Conservation (phyloP, 176 grass and related monocot species). For the Zoysia japonica region DNA sequence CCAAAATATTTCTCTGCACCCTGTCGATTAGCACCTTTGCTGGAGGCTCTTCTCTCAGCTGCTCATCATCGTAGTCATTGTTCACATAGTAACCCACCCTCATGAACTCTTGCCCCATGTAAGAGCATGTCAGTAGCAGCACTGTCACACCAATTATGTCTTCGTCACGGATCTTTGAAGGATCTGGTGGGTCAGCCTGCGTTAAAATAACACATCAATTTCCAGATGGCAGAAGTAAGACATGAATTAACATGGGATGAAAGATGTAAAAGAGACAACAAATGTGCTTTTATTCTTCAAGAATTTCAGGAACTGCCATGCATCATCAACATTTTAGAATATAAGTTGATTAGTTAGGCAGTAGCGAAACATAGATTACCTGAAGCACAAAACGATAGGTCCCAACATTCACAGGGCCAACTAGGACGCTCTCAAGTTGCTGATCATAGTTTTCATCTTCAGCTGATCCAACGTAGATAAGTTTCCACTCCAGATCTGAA, state of each 20-base stretch:
- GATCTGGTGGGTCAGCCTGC: slow-evolving; percentile 93
- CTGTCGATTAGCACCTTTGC: slow-evolving; percentile 67
- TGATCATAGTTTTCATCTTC: slow-evolving; percentile 99
- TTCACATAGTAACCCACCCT: slow-evolving; percentile 98
- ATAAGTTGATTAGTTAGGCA: slow-evolving; percentile 10
- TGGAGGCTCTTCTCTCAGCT: slow-evolving; percentile 89
- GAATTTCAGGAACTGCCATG: no score
- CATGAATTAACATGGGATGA: neutral
- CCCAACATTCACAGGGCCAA: slow-evolving; percentile 94
- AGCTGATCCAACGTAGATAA: slow-evolving; percentile 94
- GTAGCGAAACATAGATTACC: slow-evolving; percentile 39
- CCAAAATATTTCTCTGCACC: slow-evolving; percentile 95
- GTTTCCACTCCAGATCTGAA: slow-evolving; percentile 93
- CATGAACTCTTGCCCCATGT: slow-evolving; percentile 97
- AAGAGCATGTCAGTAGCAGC: slow-evolving; percentile 90
- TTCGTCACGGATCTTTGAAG: slow-evolving; percentile 88
- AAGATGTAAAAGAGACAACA: neutral
- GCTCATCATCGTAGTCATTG: slow-evolving; percentile 95
- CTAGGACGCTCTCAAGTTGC: slow-evolving; percentile 91
- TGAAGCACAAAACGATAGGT: slow-evolving; percentile 95
- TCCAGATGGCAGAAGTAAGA: neutral
- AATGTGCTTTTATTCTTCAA: neutral
- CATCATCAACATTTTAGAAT: slow-evolving; percentile 1
- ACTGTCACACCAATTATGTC: slow-evolving; percentile 98
- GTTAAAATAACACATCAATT: neutral